Percentiles rank a stretch among this genome's conserved stretches.
phyloP scores from a whole-genome alignment of 148 eudicot species.

The Chenopodium formosanum region DNA sequence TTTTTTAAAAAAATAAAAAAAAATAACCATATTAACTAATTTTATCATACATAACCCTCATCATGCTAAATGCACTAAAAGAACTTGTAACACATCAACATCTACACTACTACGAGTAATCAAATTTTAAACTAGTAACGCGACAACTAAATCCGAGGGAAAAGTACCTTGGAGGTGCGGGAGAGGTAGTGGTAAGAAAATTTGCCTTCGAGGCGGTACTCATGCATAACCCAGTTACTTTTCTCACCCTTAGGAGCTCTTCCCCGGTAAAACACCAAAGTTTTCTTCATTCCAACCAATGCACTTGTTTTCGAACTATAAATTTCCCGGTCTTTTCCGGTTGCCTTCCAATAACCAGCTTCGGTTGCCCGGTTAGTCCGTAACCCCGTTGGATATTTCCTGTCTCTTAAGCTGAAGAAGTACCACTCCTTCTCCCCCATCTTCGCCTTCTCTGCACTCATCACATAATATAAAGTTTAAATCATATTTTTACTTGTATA shows the following conservation, averaged over 20 bases:
- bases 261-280: constrained; percentile 88
- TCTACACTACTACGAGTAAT: too few relatives aligned
- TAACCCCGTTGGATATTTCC: constrained; percentile 92
- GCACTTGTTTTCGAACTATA: constrained; percentile 70
- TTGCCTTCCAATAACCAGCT: constrained; percentile 96
- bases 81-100: too few relatives aligned
- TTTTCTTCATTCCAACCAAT: constrained; percentile 96
- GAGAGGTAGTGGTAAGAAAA: constrained; percentile 87
- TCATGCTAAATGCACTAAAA: too few relatives aligned
- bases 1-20: too few relatives aligned
- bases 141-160: too few relatives aligned
- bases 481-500: too few relatives aligned
- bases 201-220: constrained; percentile 90
- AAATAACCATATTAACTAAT: too few relatives aligned
- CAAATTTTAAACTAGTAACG: too few relatives aligned
- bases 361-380: constrained; percentile 87
- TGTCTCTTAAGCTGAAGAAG: constrained; percentile 80
- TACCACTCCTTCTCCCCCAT: constrained; percentile 99
- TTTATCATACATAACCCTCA: too few relatives aligned
- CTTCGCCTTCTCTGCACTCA: constrained; percentile 59
- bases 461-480: neutral
- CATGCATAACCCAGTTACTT: constrained; percentile 97
- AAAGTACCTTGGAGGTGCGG: constrained; percentile 65
- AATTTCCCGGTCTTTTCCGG: constrained; percentile 95
- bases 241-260: constrained; percentile 96